Base-by-base conservation (phyloP, 345 rosid genomes). In the Syzygium grande region DNA sequence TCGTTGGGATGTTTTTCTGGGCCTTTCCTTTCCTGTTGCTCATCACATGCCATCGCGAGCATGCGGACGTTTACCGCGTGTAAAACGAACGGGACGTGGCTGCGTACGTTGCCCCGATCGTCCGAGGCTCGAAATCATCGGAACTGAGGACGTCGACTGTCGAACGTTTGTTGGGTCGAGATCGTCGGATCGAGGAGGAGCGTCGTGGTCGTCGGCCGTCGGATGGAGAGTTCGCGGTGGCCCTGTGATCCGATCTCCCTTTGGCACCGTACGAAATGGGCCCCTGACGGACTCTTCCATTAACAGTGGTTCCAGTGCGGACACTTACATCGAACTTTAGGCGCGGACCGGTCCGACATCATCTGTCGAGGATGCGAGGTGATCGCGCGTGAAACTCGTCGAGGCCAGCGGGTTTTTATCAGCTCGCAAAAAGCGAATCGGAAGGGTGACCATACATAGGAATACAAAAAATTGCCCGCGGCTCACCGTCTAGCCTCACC, bases 341-440 rank as follows among this genome's bases (percentile, higher is more conserved):
- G 77, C 7, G 22, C 5, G 2, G 3, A 65, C 5, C 9, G 9
- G 9, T 29, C 34, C 0, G 23, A 21, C 2, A 3, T 1, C 5
- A 9, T 68, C 7, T 1, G 25, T 38, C 3, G 1, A 10, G 6
- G 19, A 29, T 16, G 41, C 22, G 1, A 29, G 78, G 30, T 5
- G 46, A 43, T 43, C 5, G 43, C 43, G 43, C 9, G 11, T 25
- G 25, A 7, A 22, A 1, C 25, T 54, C 3, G 23, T 19, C 4
- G 11, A 65, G 12, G 11, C 3, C 0, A 0, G 3, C 0, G 16
- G 41, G 2, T 4, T 34, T 9, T 29, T 63, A 16, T 7, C 8
- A 2, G 43, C 78, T 65, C 11, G 9, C 43, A 7, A 4, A 30
- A 8, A 4, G 0, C 0, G 1, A 65, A 65, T 34, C 0, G 0